Base-by-base conservation (phyloP, 2,329 filamentous ascomycete species). In the Penicillium sclerotigenum region DNA sequence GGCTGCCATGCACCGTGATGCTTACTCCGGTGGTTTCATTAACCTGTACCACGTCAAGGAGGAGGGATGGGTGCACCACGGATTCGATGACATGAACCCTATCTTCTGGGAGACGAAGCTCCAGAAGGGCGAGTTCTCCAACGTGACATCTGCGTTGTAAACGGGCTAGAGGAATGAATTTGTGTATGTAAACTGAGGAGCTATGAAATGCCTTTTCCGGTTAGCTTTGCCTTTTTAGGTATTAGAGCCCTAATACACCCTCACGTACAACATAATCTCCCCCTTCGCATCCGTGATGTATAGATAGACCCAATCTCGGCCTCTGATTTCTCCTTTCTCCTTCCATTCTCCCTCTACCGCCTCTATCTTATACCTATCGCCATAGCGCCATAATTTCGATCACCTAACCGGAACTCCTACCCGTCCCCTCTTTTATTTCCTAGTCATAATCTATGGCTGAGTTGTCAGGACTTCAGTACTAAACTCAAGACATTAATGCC, bases 51-150 rank as follows among this genome's bases (percentile, higher is more conserved):
- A 99, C 72, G 92, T 99, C 74, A 97, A 97, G 86, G 93, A 99
- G 81, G 88, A 91, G 62, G 94, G 94, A 68, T 99, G 94, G 94
- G 92, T 96, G 71, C 96, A 96, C 84, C 93, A 97, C 73, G 94
- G 94, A 60, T 99, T 99, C 83, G 91, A 82, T 66, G 94, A 99
- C 77, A 97, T 93, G 67, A 97, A 97, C 81, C 93, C 93, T 42
- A 96, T 97, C 73, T 99, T 99, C 87, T 99, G 94, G 94, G 89
- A 96, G 83, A 97, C 92, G 47, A 99, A 99, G 86, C 79, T 99
- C 71, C 89, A 96, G 76, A 96, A 96, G 85, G 92, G 92, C 76
- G 94, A 99, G 81, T 99, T 99, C 77, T 93, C 88, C 62, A 97
- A 97, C 74, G 92, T 97, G 52, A 95, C 90, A 56, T 90, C 88